Evolutionary conservation across 2,329 filamentous ascomycete genomes (phyloP).

Genomic region (Nothophaeocryptopus gaeumannii): DNA sequence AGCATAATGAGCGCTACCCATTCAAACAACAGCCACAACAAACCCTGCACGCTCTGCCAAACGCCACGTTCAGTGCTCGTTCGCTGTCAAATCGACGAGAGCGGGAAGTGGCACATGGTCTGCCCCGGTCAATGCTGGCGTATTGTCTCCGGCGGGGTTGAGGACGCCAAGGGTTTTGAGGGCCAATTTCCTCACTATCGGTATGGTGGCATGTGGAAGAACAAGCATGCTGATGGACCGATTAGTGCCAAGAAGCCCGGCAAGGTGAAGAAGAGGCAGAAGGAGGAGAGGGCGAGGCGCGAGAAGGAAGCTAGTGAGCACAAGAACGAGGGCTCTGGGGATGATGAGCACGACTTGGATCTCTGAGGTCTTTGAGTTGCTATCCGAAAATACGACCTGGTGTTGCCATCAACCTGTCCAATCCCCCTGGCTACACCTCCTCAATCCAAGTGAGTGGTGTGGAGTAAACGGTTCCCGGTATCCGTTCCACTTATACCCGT

Average conservation of each 20-base stretch:
- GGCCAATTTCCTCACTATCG: constrained; percentile 37
- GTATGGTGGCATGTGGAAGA: constrained; percentile 46
- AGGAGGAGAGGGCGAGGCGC: constrained; percentile 16
- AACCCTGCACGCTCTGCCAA: constrained; percentile 43
- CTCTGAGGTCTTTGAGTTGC: too few relatives aligned
- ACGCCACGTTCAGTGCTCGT: constrained; percentile 40
- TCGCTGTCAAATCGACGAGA: constrained; percentile 44
- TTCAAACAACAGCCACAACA: constrained; percentile 28
- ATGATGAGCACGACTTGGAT: too few relatives aligned
- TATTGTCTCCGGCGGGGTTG: constrained; percentile 43
- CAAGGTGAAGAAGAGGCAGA: constrained; percentile 38
- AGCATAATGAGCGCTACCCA: too few relatives aligned
- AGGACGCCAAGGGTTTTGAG: constrained; percentile 38
- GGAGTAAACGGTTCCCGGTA: constrained; percentile 60
- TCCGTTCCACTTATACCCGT: constrained; percentile 54
- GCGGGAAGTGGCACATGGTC: constrained; percentile 43
- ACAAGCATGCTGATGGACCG: constrained; percentile 36
- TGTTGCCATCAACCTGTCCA: too few relatives aligned
- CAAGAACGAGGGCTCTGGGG: background rate
- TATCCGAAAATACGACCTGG: too few relatives aligned
- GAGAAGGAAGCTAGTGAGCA: background rate
- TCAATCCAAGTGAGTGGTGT: constrained; percentile 51
- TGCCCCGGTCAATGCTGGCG: constrained; percentile 46
- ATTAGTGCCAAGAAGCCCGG: constrained; percentile 44
- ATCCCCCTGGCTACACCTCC: too few relatives aligned